phyloP scores from a whole-genome alignment of 2,329 filamentous ascomycete species.

The Aspergillus costaricaensis region DNA sequence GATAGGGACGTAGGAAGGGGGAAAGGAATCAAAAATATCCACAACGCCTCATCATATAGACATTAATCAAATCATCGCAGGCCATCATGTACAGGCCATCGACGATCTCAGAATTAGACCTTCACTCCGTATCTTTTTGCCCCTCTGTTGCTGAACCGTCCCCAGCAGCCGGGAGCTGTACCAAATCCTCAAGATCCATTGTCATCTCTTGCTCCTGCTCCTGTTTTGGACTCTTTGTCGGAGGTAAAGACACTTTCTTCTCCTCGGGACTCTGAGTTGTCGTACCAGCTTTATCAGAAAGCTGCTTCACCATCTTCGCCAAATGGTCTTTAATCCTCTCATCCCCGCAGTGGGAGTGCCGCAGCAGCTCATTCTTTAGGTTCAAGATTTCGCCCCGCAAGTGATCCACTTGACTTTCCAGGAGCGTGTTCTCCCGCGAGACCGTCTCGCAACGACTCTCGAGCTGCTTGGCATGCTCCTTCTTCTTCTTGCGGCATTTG shows the following conservation, averaged over 20 bases:
- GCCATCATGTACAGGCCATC: background rate
- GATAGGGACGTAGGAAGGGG: background rate
- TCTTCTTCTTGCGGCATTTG: slow-evolving; percentile 65
- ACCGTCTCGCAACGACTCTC: slow-evolving; percentile 44
- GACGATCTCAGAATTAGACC: background rate
- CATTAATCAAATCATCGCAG: background rate
- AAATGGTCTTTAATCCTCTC: slow-evolving; percentile 41
- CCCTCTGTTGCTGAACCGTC: background rate
- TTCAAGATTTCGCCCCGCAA: slow-evolving; percentile 41
- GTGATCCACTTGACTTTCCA: slow-evolving; percentile 37
- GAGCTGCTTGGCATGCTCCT: slow-evolving; percentile 56
- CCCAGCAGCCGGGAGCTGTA: background rate
- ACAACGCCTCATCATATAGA: background rate
- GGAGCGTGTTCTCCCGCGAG: slow-evolving; percentile 34
- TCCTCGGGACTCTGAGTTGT: background rate
- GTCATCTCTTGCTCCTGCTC: background rate
- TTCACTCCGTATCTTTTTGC: background rate
- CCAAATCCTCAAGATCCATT: background rate
- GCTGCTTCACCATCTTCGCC: slow-evolving; percentile 40
- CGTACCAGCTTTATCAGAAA: background rate
- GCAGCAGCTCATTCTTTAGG: slow-evolving; percentile 44
- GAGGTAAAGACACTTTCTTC: background rate
- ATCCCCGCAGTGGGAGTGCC: slow-evolving; percentile 42
- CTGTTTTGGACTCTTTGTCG: background rate
- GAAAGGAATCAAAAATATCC: background rate